phyloP scores from a whole-genome alignment of 208 protist genomes.

The Strigomonas oncopelti region DNA sequence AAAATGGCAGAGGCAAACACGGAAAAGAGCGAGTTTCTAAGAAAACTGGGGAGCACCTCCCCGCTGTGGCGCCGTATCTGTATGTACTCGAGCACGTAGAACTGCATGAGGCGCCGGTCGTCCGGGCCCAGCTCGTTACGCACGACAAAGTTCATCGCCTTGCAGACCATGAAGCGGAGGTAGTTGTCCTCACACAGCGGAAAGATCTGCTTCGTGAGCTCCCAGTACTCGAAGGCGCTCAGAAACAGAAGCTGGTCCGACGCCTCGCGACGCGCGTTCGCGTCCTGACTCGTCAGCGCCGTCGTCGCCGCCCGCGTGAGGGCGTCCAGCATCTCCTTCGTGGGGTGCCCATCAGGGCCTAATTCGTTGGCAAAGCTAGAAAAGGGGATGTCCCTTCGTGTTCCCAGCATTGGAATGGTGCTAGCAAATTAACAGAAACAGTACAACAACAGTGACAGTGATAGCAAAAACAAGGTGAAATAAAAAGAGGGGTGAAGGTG shows the following conservation, averaged over 20 bases:
- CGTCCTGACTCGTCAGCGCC: slow-evolving; percentile 59
- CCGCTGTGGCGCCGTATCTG: slow-evolving; percentile 24
- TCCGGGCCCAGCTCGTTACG: slow-evolving; percentile 82
- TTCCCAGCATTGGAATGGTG: background rate
- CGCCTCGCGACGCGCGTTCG: slow-evolving; percentile 46
- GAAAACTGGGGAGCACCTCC: slow-evolving; percentile 52
- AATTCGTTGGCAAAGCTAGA: background rate
- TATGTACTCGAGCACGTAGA: slow-evolving; percentile 54
- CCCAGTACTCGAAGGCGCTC: slow-evolving; percentile 78
- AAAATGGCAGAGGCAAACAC: slow-evolving; percentile 71
- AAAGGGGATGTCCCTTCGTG: background rate
- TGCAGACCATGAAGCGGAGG: slow-evolving; percentile 76
- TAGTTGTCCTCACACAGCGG: slow-evolving; percentile 54
- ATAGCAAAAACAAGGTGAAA: background rate
- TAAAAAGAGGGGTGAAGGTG: background rate
- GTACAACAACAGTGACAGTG: background rate
- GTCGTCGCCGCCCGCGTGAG: slow-evolving; percentile 7
- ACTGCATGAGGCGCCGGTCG: slow-evolving; percentile 65
- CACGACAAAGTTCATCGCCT: slow-evolving; percentile 82
- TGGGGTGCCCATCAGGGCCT: slow-evolving; percentile 16
- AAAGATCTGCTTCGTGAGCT: slow-evolving; percentile 57
- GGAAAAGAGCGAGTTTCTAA: slow-evolving; percentile 62
- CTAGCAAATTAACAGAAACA: background rate
- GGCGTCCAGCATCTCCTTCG: slow-evolving; percentile 16
- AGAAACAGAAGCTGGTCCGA: slow-evolving; percentile 69